A percentile compares a stretch with the other conserved stretches of the same genome.
These are phyloP conservation scores for Entophlyctis helioformis DNA, from an alignment of 192 early-diverging fungal species.

Conservation along the genomic window DNA sequence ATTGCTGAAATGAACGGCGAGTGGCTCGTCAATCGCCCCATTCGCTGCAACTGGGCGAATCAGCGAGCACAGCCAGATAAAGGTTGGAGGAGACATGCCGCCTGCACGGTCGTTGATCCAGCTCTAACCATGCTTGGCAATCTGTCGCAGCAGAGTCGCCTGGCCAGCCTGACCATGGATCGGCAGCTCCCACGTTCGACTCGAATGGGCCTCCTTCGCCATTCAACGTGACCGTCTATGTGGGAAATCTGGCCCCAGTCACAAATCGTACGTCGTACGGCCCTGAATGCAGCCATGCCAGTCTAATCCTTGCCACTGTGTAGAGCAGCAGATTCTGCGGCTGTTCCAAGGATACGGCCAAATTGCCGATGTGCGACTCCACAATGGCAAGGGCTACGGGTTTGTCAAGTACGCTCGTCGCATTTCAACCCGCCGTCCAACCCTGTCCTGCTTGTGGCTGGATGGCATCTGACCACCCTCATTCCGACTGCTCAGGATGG, in stretches of 20 bases:
- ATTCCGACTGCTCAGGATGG: conserved; percentile 36
- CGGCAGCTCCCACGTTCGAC: not conserved
- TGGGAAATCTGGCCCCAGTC: conserved; percentile 74
- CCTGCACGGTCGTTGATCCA: not conserved
- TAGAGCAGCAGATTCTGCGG: conserved; percentile 54
- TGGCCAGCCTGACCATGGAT: not conserved
- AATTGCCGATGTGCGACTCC: conserved; percentile 68
- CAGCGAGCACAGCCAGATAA: too few relatives aligned
- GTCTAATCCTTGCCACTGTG: not conserved
- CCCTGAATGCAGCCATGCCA: not conserved
- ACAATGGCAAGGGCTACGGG: conserved; percentile 83
- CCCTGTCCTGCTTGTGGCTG: not conserved
- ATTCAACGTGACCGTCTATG: conserved; percentile 81
- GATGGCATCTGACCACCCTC: not conserved
- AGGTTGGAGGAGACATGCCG: too few relatives aligned
- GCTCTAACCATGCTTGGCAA: not conserved
- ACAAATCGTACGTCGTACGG: conserved; percentile 47
- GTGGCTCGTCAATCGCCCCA: conserved; percentile 72
- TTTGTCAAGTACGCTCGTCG: conserved; percentile 60
- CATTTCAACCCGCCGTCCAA: not conserved
- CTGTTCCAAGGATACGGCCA: conserved; percentile 71
- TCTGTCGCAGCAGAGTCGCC: not conserved
- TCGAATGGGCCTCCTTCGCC: conserved; percentile 46
- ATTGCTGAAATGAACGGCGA: conserved; percentile 80
- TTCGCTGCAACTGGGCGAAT: conserved; percentile 92